These are phyloP conservation scores for Microthlaspi erraticum DNA, from an alignment of 345 rosid genomes.

Conservation along the genomic window DNA sequence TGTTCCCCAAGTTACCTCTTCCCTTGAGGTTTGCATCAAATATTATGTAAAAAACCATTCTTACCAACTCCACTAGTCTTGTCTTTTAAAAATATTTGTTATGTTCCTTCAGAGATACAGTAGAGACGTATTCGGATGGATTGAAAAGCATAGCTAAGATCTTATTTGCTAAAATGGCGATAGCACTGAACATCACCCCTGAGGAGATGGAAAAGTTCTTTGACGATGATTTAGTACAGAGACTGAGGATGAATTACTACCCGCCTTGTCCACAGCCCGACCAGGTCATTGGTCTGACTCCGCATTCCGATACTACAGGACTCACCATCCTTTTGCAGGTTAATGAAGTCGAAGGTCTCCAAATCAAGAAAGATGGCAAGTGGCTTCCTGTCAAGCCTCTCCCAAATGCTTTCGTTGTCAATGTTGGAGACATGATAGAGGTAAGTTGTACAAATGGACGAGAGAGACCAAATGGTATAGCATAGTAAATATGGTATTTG, in stretches of 20 bases:
- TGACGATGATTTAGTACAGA: conserved; percentile 48
- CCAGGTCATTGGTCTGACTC: conserved; percentile 43
- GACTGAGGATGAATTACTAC: conserved; percentile 44
- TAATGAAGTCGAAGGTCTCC: conserved; percentile 56
- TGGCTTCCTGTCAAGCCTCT: conserved; percentile 47
- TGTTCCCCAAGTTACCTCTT: conserved; percentile 32
- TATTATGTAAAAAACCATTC: conserved; percentile 13
- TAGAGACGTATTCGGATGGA: conserved; percentile 52
- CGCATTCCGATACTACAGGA: conserved; percentile 55
- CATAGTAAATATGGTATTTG: neutral
- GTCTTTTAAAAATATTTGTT: neutral
- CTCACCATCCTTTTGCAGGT: conserved; percentile 57
- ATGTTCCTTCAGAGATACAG: conserved; percentile 42
- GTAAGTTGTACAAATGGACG: neutral
- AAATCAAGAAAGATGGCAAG: conserved; percentile 49
- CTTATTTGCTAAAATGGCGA: conserved; percentile 48
- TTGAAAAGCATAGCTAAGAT: conserved; percentile 43
- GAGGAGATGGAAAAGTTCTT: conserved; percentile 50
- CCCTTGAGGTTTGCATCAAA: conserved; percentile 26
- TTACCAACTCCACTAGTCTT: conserved; percentile 3
- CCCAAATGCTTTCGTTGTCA: conserved; percentile 33
- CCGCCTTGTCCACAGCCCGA: conserved; percentile 62
- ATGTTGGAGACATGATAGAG: conserved; percentile 33
- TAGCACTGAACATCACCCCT: conserved; percentile 51
- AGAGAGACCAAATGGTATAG: too few relatives aligned